A percentile compares a stretch with the other conserved stretches of the same genome.
phyloP scores from a whole-genome alignment of 768 basidiomycete genomes.

The Lactarius trivialis region DNA sequence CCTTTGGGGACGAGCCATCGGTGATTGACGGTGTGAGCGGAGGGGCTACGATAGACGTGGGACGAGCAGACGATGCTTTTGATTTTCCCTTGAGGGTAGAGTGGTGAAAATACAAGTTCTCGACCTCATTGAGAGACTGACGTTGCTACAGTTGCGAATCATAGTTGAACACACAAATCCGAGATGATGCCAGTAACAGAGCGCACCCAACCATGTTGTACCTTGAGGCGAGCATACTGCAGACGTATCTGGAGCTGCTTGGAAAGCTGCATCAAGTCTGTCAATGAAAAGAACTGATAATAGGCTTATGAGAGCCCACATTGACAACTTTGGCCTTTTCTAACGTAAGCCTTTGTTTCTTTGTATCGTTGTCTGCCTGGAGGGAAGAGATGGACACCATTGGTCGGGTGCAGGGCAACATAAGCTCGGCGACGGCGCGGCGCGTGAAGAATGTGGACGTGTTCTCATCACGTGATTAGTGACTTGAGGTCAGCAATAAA shows the following conservation, averaged over 20 bases:
- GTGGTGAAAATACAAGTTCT: constrained; percentile 72
- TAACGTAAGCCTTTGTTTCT: constrained; percentile 40
- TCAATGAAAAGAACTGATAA: not conserved
- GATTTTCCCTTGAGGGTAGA: constrained; percentile 38
- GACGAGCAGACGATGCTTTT: constrained; percentile 21
- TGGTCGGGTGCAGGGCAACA: not conserved
- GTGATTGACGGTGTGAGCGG: not conserved
- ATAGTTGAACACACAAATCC: not conserved
- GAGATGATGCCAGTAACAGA: not conserved
- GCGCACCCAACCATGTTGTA: constrained; percentile 73
- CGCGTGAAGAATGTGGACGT: constrained; percentile 22
- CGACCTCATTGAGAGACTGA: constrained; percentile 71
- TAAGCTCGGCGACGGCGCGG: not conserved
- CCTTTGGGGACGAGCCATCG: not conserved
- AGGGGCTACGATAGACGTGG: constrained; percentile 24
- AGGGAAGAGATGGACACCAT: constrained; percentile 16
- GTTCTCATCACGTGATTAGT: constrained; percentile 21
- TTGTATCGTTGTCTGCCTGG: constrained; percentile 25
- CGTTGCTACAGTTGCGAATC: constrained; percentile 45
- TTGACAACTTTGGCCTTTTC: constrained; percentile 54
- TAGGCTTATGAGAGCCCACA: constrained; percentile 31
- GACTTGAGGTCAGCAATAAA: not conserved
- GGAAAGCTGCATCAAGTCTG: constrained; percentile 41
- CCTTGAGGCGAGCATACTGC: constrained; percentile 69
- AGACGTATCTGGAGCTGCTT: constrained; percentile 66